Evolutionary conservation across 148 eudicot species (phyloP), one percentile per base, ranked within the genome.

Genomic region (Fagopyrum tataricum): DNA sequence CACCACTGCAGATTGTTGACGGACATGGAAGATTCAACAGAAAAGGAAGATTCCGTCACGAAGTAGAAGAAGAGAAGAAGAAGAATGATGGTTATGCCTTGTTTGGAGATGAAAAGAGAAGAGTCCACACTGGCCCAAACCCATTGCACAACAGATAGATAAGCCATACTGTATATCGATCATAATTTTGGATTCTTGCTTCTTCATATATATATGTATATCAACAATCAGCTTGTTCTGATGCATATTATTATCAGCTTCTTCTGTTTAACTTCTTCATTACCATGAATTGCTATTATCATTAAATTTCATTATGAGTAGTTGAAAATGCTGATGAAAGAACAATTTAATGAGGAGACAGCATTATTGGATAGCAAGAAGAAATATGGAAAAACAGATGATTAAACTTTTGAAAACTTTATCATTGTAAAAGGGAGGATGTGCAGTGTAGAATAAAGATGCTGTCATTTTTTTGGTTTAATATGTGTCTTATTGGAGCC

Each of bases 111-210:
- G 84, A 87, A 47, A 82, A 78, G 81, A 87, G 90, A 42, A 87
- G 74, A 79, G 84, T 87, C 78, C 74, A 81, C 79, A 84, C 90
- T 1, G 90, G 90, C 58, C 87, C 90, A 76, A 87, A 87, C 64
- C 90, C 90, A 77, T 82, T 87, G 14, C 90, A 87, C 79, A 87
- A 87, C 75, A 80, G 87, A 79, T 84, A 79, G 81, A 31, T n/a
- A 15, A 48, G 39, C 23, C 12, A 69, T 10, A 31, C 37, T 31
- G 37, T 31, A 31, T 31, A 31, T 31, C 37, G 37, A 31, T 31
- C 37, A 31, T 31, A 31, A 31, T 31, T 31, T 31, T 31, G 37
- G 37, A 31, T 31, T 31, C 37, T 31, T 31, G 37, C 37, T 31
- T 31, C 37, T 31, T 31, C 2, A 31, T 31, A 31, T 31, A 31